Conservation (phyloP, 495 filamentous ascomycete genomes). For the Hyaloscypha finlandica region DNA sequence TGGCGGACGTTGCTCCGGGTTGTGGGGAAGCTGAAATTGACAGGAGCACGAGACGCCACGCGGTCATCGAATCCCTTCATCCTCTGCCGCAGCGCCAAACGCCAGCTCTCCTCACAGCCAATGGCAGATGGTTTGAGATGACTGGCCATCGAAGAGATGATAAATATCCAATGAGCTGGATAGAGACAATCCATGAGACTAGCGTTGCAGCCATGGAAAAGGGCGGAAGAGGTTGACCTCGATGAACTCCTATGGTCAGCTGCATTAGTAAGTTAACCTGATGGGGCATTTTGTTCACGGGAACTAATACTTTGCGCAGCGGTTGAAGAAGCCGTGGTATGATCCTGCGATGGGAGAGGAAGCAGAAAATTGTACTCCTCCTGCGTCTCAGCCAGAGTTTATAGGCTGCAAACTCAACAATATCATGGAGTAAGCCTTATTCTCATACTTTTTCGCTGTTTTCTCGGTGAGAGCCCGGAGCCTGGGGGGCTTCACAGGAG, state of each 20-base stretch:
- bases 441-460: no score
- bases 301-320: background rate
- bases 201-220: constrained; percentile 10
- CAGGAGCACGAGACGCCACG: background rate
- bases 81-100: no score
- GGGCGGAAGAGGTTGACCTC: constrained; percentile 23
- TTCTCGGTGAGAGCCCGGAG: no score
- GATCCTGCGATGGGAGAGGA: constrained; percentile 30
- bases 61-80: background rate
- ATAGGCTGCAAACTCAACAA: constrained; percentile 18
- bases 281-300: background rate
- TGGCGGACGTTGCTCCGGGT: background rate
- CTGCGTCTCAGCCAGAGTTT: constrained; percentile 23
- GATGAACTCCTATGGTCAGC: constrained; percentile 21
- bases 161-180: constrained; percentile 27
- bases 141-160: constrained; percentile 35
- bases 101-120: background rate
- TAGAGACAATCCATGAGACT: constrained; percentile 19
- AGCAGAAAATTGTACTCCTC: constrained; percentile 30
- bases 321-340: constrained; percentile 19
- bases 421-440: constrained; percentile 28
- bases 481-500: no score
- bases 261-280: constrained; percentile 13
- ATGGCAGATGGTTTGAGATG: constrained; percentile 26
- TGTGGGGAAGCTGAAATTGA: background rate